phyloP scores from a whole-genome alignment of 768 basidiomycete species.

The Lentinula sp. region DNA sequence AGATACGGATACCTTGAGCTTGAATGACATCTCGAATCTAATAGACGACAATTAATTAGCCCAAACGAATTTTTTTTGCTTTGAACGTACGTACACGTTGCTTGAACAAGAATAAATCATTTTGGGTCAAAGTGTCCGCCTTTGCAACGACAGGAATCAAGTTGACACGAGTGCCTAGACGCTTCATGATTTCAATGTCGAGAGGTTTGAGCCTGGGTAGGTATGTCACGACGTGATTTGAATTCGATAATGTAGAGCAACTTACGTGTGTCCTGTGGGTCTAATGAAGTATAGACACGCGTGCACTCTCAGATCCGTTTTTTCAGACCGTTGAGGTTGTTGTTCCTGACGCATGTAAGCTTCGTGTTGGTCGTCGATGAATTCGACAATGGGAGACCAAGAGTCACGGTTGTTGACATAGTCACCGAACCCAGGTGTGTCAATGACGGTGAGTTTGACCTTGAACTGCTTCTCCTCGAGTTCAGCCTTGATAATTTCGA shows the following conservation, averaged over 20 bases:
- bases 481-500: slow-evolving; percentile 99
- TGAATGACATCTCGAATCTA: slow-evolving; percentile 85
- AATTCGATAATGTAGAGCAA: slow-evolving; percentile 13
- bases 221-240: slow-evolving; percentile 5
- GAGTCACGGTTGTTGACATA: slow-evolving; percentile 99
- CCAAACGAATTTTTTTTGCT: too few species aligned
- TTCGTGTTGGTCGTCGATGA: slow-evolving; percentile 95
- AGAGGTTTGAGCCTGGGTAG: slow-evolving; percentile 80
- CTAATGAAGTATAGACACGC: slow-evolving; percentile 97
- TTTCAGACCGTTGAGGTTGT: slow-evolving; percentile 91
- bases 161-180: slow-evolving; percentile 95
- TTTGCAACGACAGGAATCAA: slow-evolving; percentile 97
- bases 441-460: slow-evolving; percentile 98
- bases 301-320: slow-evolving; percentile 93
- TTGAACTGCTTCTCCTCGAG: slow-evolving; percentile 99
- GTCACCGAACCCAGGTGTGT: slow-evolving; percentile 99
- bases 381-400: slow-evolving; percentile 97
- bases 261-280: slow-evolving; percentile 94
- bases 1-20: slow-evolving; percentile 93
- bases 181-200: slow-evolving; percentile 99
- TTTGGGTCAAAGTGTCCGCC: slow-evolving; percentile 95
- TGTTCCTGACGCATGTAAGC: slow-evolving; percentile 98
- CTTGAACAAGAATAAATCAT: slow-evolving; percentile 89
- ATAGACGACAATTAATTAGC: neutral
- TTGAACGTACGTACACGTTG: slow-evolving; percentile 57